A percentile compares a stretch with the other conserved stretches of the same genome.
Conservation (phyloP, 2,329 filamentous ascomycete species). For the Fusarium armeniacum region DNA sequence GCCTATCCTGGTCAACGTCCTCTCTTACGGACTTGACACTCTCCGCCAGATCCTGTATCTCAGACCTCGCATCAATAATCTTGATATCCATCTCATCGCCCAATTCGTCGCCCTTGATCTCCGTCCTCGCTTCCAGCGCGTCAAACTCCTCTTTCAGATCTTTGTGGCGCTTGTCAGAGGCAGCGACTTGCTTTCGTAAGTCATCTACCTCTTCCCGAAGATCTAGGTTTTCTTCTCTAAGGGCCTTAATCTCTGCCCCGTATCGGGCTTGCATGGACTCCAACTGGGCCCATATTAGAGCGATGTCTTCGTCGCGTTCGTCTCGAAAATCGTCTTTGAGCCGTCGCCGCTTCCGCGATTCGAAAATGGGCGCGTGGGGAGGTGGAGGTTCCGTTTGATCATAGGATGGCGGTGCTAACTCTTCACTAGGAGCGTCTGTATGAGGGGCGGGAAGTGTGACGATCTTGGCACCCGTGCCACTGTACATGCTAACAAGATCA, state of each 20-base stretch:
- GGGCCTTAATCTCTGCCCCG: not conserved
- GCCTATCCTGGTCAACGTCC: not conserved
- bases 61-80: not conserved
- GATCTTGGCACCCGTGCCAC: slow-evolving; percentile 22
- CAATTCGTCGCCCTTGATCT: not conserved
- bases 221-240: slow-evolving; percentile 13
- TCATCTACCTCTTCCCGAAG: slow-evolving; percentile 16
- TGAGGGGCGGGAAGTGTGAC: not conserved
- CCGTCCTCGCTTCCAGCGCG: not conserved
- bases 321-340: slow-evolving; percentile 1
- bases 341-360: slow-evolving; percentile 11
- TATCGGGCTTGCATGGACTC: slow-evolving; percentile 5
- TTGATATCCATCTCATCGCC: not conserved
- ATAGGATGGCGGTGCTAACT: slow-evolving; percentile 8
- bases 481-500: slow-evolving; percentile 22
- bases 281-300: slow-evolving; percentile 21
- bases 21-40: not conserved
- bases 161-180: slow-evolving; percentile 5
- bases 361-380: slow-evolving; percentile 3
- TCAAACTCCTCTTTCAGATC: slow-evolving; percentile 15
- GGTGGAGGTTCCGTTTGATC: slow-evolving; percentile 17
- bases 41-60: not conserved
- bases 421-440: not conserved
- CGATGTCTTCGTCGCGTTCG: slow-evolving; percentile 19
- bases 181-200: not conserved